Base-by-base conservation (phyloP, 208 protist genomes). In the Wallacemonas sp. region DNA sequence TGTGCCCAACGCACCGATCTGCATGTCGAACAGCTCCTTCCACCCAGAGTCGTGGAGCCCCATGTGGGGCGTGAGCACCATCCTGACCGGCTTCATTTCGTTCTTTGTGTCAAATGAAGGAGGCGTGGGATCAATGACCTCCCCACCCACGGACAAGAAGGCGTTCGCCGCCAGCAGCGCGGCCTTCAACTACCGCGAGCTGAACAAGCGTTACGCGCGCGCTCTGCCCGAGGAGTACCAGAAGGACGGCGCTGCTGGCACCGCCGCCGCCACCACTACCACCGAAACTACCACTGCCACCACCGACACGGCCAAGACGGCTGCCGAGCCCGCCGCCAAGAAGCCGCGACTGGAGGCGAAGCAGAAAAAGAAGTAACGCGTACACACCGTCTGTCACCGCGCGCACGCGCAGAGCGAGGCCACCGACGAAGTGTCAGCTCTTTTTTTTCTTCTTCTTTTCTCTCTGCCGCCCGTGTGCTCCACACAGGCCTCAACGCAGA, bases 41-140 rank as follows among this genome's bases (percentile, higher is more conserved):
- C 94, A 97, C 72, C 89, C 89, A 1, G 88, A 95, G 66, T 46
- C 77, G 59, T 97, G 93, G 92, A 95, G 81, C 61, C 90, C 93
- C 11, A 65, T 97, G 62, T 97, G 93, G 92, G 74, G 74, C 3
- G 67, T 94, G 38, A 55, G 64, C 20, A 89, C 85, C 11, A 95
- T 97, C 46, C 39, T 97, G 12, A 82, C 75, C n/a, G 93, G 87
- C 1, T 72, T 97, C 41, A 61, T 94, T 2, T 91, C 87, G 25
- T 97, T 97, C 67, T 86, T 96, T 32, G 65, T 79, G 3, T 84
- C 83, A 0, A 74, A 94, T 1, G 73, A 85, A 65, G 1, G 29
- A 10, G 83, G 79, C 5, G 70, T 63, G 11, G 92, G 92, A 0
- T 48, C 68, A 39, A 71, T 94, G 11, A 28, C 32, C 4, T 59